These are phyloP conservation scores for Lepiota brunneoincarnata DNA, from an alignment of 768 basidiomycete species.

Conservation along the genomic window DNA sequence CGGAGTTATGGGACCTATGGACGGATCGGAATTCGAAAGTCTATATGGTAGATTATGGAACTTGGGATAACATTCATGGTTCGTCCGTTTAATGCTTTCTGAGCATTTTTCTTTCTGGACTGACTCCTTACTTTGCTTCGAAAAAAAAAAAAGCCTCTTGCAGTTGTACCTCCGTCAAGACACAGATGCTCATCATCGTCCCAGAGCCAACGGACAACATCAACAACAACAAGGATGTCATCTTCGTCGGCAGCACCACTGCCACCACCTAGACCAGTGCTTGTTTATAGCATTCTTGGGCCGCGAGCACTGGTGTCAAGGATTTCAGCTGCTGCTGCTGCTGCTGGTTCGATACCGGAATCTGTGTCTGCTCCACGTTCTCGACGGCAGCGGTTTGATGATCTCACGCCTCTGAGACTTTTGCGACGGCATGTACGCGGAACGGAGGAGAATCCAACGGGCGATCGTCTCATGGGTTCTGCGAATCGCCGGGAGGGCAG, in stretches of 20 bases:
- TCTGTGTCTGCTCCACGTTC: background rate
- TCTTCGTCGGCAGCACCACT: too few relatives aligned
- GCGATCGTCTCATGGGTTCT: too few relatives aligned
- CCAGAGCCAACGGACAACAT: too few relatives aligned
- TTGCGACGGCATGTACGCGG: slow-evolving; percentile 36
- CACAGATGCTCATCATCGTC: too few relatives aligned
- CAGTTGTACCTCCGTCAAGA: too few relatives aligned
- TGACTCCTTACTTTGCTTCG: background rate
- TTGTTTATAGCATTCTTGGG: too few relatives aligned
- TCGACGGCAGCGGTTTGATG: slow-evolving; percentile 1
- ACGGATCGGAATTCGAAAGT: slow-evolving; percentile 14
- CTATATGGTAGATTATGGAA: slow-evolving; percentile 14
- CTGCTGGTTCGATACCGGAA: too few relatives aligned
- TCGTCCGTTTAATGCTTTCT: slow-evolving; percentile 18
- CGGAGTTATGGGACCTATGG: slow-evolving; percentile 47
- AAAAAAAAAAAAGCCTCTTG: background rate
- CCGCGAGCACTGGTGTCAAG: too few relatives aligned
- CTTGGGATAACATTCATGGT: slow-evolving; percentile 45
- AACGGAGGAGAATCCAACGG: background rate
- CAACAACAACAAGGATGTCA: too few relatives aligned
- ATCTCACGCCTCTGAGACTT: background rate
- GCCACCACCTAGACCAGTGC: too few relatives aligned
- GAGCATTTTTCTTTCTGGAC: background rate
- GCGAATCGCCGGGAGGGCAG: too few relatives aligned
- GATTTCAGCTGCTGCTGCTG: too few relatives aligned